phyloP scores from a whole-genome alignment of 2,329 filamentous ascomycete species.

The Atkinsonella texensis region DNA sequence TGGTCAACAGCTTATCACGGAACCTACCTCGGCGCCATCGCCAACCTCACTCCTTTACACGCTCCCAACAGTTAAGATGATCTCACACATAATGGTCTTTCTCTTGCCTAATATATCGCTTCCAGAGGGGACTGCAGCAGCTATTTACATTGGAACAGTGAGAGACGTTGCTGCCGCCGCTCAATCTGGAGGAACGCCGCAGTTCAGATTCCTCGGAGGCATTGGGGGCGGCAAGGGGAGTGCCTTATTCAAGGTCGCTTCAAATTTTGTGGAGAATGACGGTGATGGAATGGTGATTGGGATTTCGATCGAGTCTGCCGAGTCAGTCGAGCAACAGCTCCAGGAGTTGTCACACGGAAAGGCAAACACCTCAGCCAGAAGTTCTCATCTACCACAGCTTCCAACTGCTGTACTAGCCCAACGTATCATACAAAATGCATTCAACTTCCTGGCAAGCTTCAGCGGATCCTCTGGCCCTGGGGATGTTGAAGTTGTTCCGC shows the following conservation, averaged over 20 bases:
- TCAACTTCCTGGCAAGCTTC: conserved; percentile 90
- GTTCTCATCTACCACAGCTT: conserved; percentile 22
- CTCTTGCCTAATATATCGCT: conserved; percentile 67
- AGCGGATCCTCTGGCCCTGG: conserved; percentile 48
- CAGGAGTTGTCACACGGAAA: conserved; percentile 37
- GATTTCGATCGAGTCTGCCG: conserved; percentile 67
- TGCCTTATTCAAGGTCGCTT: conserved; percentile 71
- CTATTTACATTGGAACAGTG: conserved; percentile 68
- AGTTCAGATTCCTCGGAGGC: conserved; percentile 78
- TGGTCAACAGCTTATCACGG: conserved; percentile 43
- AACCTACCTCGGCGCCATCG: conserved; percentile 39
- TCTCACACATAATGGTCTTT: conserved; percentile 82
- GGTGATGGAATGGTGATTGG: conserved; percentile 59
- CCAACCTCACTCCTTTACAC: conserved; percentile 45
- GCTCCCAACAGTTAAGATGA: conserved; percentile 36
- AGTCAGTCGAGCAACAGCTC: conserved; percentile 58
- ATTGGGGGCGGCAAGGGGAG: conserved; percentile 85
- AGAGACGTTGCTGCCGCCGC: conserved; percentile 26
- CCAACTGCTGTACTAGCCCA: conserved; percentile 76
- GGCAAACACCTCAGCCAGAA: conserved; percentile 2
- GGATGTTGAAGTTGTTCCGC: conserved; percentile 76
- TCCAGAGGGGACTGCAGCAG: conserved; percentile 66
- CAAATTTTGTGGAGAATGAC: conserved; percentile 9
- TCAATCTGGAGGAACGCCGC: conserved; percentile 30
- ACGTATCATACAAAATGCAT: conserved; percentile 90